A percentile compares a stretch with the other conserved stretches of the same genome.
These are phyloP conservation scores for Colletotrichum spinosum DNA, from an alignment of 2,329 filamentous ascomycete genomes.

Conservation along the genomic window DNA sequence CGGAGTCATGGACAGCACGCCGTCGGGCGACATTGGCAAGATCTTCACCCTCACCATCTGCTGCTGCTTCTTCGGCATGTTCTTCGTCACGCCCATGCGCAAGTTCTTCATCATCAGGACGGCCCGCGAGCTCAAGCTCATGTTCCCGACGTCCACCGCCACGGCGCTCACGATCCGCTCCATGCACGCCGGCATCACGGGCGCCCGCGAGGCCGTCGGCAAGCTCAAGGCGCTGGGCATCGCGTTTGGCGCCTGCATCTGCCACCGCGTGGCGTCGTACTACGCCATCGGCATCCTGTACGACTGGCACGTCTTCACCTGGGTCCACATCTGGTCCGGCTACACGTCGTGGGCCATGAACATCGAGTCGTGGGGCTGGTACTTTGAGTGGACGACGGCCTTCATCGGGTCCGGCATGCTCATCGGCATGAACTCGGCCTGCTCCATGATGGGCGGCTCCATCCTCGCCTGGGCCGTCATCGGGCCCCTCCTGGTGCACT, in stretches of 20 bases:
- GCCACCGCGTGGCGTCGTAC: conserved; percentile 67
- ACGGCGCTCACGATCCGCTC: conserved; percentile 71
- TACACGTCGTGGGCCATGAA: conserved; percentile 62
- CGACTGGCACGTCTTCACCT: conserved; percentile 67
- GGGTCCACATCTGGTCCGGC: conserved; percentile 66
- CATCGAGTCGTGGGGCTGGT: conserved; percentile 72
- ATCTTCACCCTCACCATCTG: conserved; percentile 71
- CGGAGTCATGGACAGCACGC: conserved; percentile 59
- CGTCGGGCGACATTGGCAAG: conserved; percentile 66
- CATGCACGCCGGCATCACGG: conserved; percentile 69
- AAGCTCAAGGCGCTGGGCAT: conserved; percentile 67
- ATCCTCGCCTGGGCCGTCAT: conserved; percentile 68
- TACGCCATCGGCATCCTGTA: conserved; percentile 71
- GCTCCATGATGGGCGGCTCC: conserved; percentile 68
- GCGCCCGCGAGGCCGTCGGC: conserved; percentile 62
- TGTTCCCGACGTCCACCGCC: conserved; percentile 70
- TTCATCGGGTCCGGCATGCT: conserved; percentile 69
- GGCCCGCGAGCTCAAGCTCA: conserved; percentile 67
- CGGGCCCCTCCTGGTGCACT: conserved; percentile 58
- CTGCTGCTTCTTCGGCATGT: conserved; percentile 73
- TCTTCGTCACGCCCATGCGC: conserved; percentile 71
- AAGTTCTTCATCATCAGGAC: conserved; percentile 78
- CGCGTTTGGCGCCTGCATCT: conserved; percentile 62
- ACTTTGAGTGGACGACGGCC: conserved; percentile 68
- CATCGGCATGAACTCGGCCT: conserved; percentile 64